Percentiles rank a stretch among this genome's conserved stretches.
Evolutionary conservation across 345 rosid genomes (phyloP).

Genomic region (Laguncularia racemosa): DNA sequence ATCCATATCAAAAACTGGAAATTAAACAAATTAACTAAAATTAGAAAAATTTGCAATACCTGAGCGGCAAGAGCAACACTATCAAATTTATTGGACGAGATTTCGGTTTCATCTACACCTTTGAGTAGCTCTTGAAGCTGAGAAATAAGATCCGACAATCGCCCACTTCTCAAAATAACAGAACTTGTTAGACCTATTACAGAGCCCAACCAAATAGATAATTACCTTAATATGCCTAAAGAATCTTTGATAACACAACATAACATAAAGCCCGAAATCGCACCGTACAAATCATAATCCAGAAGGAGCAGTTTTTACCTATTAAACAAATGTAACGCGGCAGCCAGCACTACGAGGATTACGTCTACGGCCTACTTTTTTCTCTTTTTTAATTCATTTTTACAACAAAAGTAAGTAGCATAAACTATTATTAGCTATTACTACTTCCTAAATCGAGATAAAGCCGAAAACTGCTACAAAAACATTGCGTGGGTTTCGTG

Average conservation of each 20-base stretch:
- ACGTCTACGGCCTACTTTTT: background rate
- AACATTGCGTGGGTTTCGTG: no score
- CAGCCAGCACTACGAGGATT: background rate
- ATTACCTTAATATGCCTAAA: background rate
- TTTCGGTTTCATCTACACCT: constrained; percentile 54
- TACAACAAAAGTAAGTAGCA: no score
- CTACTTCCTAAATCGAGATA: no score
- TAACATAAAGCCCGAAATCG: no score
- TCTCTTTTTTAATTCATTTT: no score
- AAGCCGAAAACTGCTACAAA: no score
- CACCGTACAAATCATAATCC: no score
- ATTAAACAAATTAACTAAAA: background rate
- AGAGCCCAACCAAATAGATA: constrained; percentile 1
- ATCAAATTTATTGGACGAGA: constrained; percentile 51
- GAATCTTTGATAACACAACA: no score
- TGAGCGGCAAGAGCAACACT: constrained; percentile 63
- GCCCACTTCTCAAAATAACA: constrained; percentile 59
- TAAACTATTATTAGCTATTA: no score
- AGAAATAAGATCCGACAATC: constrained; percentile 61
- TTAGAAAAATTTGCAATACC: constrained; percentile 31
- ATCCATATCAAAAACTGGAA: background rate
- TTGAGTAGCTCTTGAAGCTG: constrained; percentile 81
- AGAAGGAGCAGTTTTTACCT: no score
- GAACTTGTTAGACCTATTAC: constrained; percentile 69
- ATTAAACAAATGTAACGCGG: background rate